Base-by-base conservation (phyloP, 2,329 filamentous ascomycete species). In the Ceratocystis ficicola region DNA sequence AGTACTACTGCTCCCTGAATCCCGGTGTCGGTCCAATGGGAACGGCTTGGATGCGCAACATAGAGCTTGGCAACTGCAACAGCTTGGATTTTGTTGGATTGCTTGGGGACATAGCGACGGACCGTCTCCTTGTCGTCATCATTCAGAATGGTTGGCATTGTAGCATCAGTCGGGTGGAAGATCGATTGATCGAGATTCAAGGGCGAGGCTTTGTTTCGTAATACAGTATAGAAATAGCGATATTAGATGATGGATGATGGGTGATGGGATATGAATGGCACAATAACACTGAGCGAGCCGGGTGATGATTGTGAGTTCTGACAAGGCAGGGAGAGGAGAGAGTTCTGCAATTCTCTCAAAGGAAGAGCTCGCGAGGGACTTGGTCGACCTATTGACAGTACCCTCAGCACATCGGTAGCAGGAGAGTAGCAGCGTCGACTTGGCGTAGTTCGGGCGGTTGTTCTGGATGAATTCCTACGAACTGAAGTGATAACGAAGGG, bases 81-180 rank as follows among this genome's bases (percentile, higher is more conserved):
- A 69, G 92, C 91, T 70, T 95, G 89, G 76, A 99, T 97, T 81
- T 97, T 97, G 85, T 97, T 99, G 72, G 86, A 86, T 69, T 90
- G 85, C 76, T 95, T 96, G 69, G 94, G 93, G 65, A 99, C 90
- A 71, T 87, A 88, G 74, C 94, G 87, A 80, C 95, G 95, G 77
- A 99, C 92, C 68, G 86, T 95, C 78, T 95, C 89, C 82, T 95
- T 96, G 79, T 99, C 94, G 73, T 92, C 88, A 73, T 96, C 93
- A 74, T 82, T 89, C 66, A 99, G 65, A 36, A 67, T 67, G 10
- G 66, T 65, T 2, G 66, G 66, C 66, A 65, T 65, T 20, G 59
- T 59, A 52, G 32, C 32, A 15, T 20, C 15, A 62, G 44, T 5
- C 20, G 44, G 17, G 46, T 28, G 22, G 48, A 5, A 25, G 15